Evolutionary conservation across 805 yeast genomes (phyloP).

Genomic region (Saccharomycopsis vini): DNA sequence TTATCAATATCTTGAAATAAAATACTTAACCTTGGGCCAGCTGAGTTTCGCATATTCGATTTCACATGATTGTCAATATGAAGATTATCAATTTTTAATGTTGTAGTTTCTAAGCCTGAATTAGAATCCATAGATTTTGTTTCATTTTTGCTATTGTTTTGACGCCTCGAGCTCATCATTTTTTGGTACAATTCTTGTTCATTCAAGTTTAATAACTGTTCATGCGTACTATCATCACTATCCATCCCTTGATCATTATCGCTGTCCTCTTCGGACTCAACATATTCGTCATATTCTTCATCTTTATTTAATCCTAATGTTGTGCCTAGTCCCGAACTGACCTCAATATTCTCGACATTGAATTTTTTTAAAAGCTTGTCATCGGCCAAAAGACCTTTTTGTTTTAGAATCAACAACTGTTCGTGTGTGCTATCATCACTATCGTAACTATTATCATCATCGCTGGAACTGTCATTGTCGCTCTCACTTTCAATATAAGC

Average conservation of each 20-base stretch:
- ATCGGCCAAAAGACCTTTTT: constrained; percentile 14
- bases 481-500: background rate
- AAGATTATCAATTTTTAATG: no score
- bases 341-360: background rate
- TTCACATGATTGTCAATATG: background rate
- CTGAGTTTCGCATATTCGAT: background rate
- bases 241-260: constrained; percentile 2
- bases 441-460: constrained; percentile 9
- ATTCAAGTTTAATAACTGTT: constrained; percentile 6
- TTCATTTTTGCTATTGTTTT: background rate
- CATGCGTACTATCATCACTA: constrained; percentile 16
- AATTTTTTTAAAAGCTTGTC: constrained; percentile 8
- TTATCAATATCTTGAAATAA: constrained; percentile 18
- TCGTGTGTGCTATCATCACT: constrained; percentile 19
- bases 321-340: background rate
- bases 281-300: constrained; percentile 4
- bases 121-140: no score
- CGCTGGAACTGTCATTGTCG: background rate
- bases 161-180: no score
- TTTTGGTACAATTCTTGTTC: background rate
- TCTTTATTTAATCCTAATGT: background rate
- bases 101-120: no score
- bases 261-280: constrained; percentile 6
- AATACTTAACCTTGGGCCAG: constrained; percentile 18
- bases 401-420: constrained; percentile 11